A percentile compares a stretch with the other conserved stretches of the same genome.
Conservation (phyloP, 352 stramenopile species). For the Pythium sukuiense region DNA sequence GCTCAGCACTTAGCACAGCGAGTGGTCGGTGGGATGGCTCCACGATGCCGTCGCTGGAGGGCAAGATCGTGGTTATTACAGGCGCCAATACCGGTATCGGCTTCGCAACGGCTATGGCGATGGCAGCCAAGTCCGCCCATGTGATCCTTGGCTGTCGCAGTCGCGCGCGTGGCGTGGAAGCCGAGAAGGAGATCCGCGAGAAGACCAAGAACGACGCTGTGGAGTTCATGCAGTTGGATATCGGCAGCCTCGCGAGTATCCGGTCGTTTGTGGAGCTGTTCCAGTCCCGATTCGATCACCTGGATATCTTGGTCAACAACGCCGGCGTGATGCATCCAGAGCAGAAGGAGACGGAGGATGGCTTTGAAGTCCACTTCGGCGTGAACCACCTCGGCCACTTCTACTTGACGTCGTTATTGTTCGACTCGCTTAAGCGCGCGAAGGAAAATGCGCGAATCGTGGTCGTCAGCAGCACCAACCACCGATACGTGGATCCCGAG, state of each 20-base stretch:
- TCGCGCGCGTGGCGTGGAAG: constrained; percentile 9
- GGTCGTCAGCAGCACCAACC: constrained; percentile 35
- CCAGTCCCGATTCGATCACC: constrained; percentile 33
- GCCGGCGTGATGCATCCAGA: constrained; percentile 43
- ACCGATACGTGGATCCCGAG: constrained; percentile 22
- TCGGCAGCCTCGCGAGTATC: constrained; percentile 42
- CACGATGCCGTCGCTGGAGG: constrained; percentile 32
- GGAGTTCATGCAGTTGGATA: constrained; percentile 38
- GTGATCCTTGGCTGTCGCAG: constrained; percentile 86
- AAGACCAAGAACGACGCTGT: not conserved
- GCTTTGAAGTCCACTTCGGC: constrained; percentile 59
- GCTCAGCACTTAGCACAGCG: not conserved
- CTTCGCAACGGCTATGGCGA: constrained; percentile 58
- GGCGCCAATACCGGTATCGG: constrained; percentile 87
- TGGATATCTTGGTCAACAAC: constrained; percentile 67
- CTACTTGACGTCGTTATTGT: constrained; percentile 49
- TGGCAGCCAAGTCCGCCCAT: constrained; percentile 56
- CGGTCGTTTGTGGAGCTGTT: constrained; percentile 38
- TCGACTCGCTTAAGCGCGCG: constrained; percentile 39
- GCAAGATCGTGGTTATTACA: constrained; percentile 80
- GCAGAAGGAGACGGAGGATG: constrained; percentile 36
- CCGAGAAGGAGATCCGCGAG: constrained; percentile 9
- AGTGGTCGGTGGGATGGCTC: constrained; percentile 22
- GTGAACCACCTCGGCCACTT: constrained; percentile 70
- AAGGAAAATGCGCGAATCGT: constrained; percentile 33